Evolutionary conservation across 352 stramenopile genomes (phyloP).

Genomic region (Phytopythium litorale): DNA sequence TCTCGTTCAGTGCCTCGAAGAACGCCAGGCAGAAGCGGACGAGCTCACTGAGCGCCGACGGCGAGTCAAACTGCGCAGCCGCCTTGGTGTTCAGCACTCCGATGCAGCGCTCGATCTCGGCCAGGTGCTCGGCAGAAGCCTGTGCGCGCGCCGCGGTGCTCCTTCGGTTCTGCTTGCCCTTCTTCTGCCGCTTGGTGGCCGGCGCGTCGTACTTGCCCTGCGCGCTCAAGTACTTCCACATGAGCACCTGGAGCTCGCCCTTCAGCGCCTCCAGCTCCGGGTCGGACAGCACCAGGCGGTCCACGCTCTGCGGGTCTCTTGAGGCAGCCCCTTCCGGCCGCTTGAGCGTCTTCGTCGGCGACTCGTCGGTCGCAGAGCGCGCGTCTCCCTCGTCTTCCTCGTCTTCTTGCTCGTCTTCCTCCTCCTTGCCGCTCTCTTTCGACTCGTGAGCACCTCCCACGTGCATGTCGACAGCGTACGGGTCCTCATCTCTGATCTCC

Average conservation of each 20-base stretch:
- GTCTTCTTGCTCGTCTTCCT: slow-evolving; percentile 19
- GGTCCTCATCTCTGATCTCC: slow-evolving; percentile 1
- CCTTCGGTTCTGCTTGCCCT: slow-evolving; percentile 41
- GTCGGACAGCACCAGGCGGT: slow-evolving; percentile 29
- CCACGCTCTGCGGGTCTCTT: slow-evolving; percentile 7
- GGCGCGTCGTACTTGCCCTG: slow-evolving; percentile 22
- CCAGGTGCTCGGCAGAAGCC: background rate
- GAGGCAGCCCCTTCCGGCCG: background rate
- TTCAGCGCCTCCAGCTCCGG: slow-evolving; percentile 39
- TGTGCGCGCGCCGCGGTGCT: slow-evolving; percentile 4
- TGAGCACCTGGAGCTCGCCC: slow-evolving; percentile 26
- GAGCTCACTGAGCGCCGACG: slow-evolving; percentile 30
- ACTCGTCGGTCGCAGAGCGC: slow-evolving; percentile 6
- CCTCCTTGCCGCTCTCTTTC: slow-evolving; percentile 2
- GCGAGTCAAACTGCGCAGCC: slow-evolving; percentile 22
- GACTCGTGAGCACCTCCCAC: background rate
- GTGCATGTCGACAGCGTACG: slow-evolving; percentile 4
- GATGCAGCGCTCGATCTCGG: slow-evolving; percentile 39
- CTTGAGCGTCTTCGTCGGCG: slow-evolving; percentile 7
- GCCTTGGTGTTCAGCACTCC: slow-evolving; percentile 34
- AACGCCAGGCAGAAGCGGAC: slow-evolving; percentile 41
- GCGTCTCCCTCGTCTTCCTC: slow-evolving; percentile 1
- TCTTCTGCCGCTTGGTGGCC: slow-evolving; percentile 59
- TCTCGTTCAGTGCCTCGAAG: slow-evolving; percentile 32
- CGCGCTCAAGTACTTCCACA: slow-evolving; percentile 28